These are phyloP conservation scores for slime mould (Dictyostelium discoideum) DNA, from an alignment of 78 protist genomes.

Conservation along the genomic window DNA sequence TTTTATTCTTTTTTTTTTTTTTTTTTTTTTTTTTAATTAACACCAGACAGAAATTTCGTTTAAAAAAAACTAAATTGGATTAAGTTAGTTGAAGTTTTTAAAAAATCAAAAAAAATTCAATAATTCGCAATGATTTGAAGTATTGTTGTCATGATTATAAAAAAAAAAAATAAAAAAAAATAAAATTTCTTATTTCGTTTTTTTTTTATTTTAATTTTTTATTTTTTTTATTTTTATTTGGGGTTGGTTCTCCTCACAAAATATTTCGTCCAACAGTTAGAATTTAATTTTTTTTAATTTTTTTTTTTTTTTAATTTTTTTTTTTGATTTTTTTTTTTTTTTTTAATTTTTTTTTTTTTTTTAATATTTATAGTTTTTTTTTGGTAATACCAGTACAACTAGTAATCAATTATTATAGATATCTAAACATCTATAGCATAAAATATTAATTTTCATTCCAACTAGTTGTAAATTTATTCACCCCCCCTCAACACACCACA, in stretches of 20 bases:
- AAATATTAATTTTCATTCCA: neutral
- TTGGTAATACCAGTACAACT: neutral
- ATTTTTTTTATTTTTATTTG: neutral
- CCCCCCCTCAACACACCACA: neutral
- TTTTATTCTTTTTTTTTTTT: too few species aligned
- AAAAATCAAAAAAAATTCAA: neutral
- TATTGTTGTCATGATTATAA: neutral
- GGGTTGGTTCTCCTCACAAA: neutral
- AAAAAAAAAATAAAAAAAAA: too few species aligned
- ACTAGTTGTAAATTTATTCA: slow-evolving; percentile 3
- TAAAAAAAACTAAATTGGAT: neutral
- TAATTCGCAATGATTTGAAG: neutral
- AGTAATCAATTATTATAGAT: slow-evolving; percentile 1
- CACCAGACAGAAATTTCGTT: neutral
- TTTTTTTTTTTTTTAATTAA: too few species aligned
- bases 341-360: neutral
- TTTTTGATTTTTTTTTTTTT: slow-evolving; percentile 4
- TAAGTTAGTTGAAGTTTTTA: neutral
- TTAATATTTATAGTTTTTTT: neutral
- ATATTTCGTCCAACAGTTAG: neutral
- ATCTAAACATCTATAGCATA: neutral
- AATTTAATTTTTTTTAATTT: neutral
- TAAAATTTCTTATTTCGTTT: too few species aligned
- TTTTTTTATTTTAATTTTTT: too few species aligned
- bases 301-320: neutral